Evolutionary conservation across 257 asterid species (phyloP).

Genomic region (Scutellaria galericulata): DNA sequence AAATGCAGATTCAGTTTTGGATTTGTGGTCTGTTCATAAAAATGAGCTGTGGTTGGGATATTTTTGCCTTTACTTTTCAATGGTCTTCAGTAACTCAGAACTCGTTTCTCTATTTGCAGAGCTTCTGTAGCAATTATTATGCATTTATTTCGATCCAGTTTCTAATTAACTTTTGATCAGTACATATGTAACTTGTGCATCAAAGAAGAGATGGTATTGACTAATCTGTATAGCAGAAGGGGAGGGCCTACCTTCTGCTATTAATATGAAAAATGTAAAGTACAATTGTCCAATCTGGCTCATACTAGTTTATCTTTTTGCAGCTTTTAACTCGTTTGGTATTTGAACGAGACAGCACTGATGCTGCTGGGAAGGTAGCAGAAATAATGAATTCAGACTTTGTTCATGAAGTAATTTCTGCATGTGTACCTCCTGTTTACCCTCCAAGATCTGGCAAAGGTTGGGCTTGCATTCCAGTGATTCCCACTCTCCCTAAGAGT

Average conservation of each 20-base stretch:
- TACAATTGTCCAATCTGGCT: conserved; percentile 29
- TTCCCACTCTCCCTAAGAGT: conserved; percentile 73
- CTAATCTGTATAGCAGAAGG: conserved; percentile 23
- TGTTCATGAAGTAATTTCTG: conserved; percentile 95
- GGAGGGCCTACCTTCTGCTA: conserved; percentile 27
- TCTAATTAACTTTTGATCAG: conserved; percentile 19
- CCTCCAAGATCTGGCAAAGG: conserved; percentile 98
- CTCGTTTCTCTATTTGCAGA: background rate
- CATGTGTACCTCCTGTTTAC: conserved; percentile 98
- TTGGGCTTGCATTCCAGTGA: conserved; percentile 97
- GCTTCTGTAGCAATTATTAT: background rate
- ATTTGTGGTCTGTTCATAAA: conserved; percentile 13
- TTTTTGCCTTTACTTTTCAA: conserved; percentile 8
- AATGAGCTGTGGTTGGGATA: background rate
- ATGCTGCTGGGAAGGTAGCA: conserved; percentile 97
- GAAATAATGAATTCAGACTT: conserved; percentile 94
- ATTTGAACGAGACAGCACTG: conserved; percentile 90
- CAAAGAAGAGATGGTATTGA: conserved; percentile 17
- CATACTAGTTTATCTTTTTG: conserved; percentile 37
- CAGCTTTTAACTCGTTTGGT: conserved; percentile 97
- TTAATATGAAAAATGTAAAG: conserved; percentile 10
- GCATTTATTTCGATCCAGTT: conserved; percentile 5
- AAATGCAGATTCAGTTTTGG: conserved; percentile 3
- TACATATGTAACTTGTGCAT: conserved; percentile 21
- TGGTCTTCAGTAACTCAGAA: conserved; percentile 7